Evolutionary conservation across 2,329 filamentous ascomycete species (phyloP), one percentile per base, ranked within the genome.

Genomic region (Fusarium caatingaense): DNA sequence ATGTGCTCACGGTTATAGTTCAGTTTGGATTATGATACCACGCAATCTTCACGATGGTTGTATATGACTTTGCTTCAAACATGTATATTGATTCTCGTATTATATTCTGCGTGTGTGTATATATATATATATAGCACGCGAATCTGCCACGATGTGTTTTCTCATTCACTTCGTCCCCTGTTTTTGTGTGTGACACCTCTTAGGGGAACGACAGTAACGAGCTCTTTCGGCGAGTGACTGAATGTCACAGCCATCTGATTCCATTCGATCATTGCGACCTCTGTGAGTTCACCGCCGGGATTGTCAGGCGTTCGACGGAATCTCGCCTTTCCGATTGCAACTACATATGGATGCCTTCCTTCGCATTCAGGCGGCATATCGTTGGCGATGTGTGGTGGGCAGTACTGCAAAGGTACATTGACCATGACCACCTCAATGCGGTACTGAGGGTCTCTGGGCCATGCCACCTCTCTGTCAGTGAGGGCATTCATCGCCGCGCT

Each of bases 291-390:
- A 44, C 66, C 67, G 11, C 56, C 57, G 23, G 57, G 49, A 3
- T 70, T 32, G 13, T 63, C 48, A 18, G 45, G 30, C 12, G 66
- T 69, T 40, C 56, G 37, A 2, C 28, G 53, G 23, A 70, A 69
- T 20, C 56, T 69, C 12, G 44, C 60, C 12, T 47, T 32, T 9
- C 49, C 60, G 23, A 69, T 42, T 15, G 44, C 34, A 45, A 42
- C 23, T 18, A 44, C 42, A 48, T 63, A 68, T 16, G 42, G 41
- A 30, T 66, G 40, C 42, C 13, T 60, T 23, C 30, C 61, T 10
- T 27, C 18, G 7, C 30, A 27, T 34, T 47, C 46, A 25, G 55
- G 28, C 7, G 60, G 41, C 47, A 65, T 66, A 20, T 21, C 28
- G 10, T 65, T 48, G 18, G 21, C 21, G 10, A 66, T 40, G 21